phyloP scores from a whole-genome alignment of 257 asterid genomes.

The Nicotiana sylvestris region DNA sequence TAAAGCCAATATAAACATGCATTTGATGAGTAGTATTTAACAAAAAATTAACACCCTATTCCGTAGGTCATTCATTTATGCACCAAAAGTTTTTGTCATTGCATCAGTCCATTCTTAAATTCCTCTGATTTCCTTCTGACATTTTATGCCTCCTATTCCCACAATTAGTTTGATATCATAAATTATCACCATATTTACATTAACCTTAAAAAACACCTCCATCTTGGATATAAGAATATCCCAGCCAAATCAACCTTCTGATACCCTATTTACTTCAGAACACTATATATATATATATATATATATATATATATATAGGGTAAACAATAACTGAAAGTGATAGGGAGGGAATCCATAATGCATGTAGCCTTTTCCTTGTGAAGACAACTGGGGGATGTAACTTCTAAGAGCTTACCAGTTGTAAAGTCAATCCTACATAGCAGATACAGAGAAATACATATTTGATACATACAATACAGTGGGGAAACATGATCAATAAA shows the following conservation, averaged over 20 bases:
- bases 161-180: neutral
- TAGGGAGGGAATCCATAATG: neutral
- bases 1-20: neutral
- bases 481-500: neutral
- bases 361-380: neutral
- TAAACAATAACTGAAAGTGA: neutral
- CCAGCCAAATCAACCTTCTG: neutral
- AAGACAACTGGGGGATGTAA: neutral
- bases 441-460: neutral
- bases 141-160: neutral
- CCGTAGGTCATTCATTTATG: neutral
- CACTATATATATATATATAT: neutral
- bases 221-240: neutral
- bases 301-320: too few species aligned
- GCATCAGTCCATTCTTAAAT: neutral
- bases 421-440: neutral
- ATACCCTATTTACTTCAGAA: neutral
- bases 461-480: neutral
- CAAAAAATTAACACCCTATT: neutral
- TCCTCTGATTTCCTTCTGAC: neutral
- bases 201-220: neutral
- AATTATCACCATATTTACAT: neutral
- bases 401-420: neutral
- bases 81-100: neutral
- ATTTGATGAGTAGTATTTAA: neutral